A percentile compares a stretch with the other conserved stretches of the same genome.
phyloP scores from a whole-genome alignment of 192 early-diverging fungal species.

The Coemansia erecta region DNA sequence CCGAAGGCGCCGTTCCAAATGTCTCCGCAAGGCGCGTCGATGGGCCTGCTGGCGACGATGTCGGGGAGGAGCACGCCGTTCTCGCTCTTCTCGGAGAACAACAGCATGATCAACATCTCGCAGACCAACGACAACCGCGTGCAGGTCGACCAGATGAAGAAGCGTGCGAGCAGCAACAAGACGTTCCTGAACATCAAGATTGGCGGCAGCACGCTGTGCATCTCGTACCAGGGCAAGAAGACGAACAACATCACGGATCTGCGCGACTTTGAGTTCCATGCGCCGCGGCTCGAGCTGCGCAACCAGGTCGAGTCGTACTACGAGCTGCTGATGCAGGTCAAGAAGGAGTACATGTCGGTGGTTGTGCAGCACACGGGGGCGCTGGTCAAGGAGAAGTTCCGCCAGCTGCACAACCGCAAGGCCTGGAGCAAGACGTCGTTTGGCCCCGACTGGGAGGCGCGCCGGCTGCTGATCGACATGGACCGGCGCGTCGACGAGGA shows the following conservation, averaged over 20 bases:
- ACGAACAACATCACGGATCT: constrained; percentile 49
- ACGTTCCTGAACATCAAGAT: constrained; percentile 92
- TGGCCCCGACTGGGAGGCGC: constrained; percentile 49
- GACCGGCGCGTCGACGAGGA: constrained; percentile 41
- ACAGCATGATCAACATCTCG: constrained; percentile 33
- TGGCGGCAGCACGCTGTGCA: constrained; percentile 73
- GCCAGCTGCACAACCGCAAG: constrained; percentile 53
- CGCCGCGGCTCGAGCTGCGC: constrained; percentile 47
- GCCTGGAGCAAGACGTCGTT: constrained; percentile 51
- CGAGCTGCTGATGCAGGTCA: constrained; percentile 55
- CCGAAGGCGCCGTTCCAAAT: neutral
- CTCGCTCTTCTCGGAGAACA: constrained; percentile 30
- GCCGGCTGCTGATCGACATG: constrained; percentile 46
- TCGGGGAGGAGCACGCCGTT: constrained; percentile 28
- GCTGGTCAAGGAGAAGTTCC: constrained; percentile 53
- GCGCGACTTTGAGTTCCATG: constrained; percentile 54
- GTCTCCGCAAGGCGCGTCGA: constrained; percentile 21
- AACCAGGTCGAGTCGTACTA: constrained; percentile 55
- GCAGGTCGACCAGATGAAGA: constrained; percentile 80
- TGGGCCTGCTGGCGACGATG: constrained; percentile 24
- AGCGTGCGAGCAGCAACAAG: constrained; percentile 76
- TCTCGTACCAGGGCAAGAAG: constrained; percentile 79
- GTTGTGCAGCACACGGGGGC: constrained; percentile 54
- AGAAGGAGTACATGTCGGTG: constrained; percentile 52
- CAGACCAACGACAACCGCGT: constrained; percentile 37